A percentile compares a stretch with the other conserved stretches of the same genome.
Evolutionary conservation across 2,329 filamentous ascomycete species (phyloP).

Genomic region (Scorias spongiosa): DNA sequence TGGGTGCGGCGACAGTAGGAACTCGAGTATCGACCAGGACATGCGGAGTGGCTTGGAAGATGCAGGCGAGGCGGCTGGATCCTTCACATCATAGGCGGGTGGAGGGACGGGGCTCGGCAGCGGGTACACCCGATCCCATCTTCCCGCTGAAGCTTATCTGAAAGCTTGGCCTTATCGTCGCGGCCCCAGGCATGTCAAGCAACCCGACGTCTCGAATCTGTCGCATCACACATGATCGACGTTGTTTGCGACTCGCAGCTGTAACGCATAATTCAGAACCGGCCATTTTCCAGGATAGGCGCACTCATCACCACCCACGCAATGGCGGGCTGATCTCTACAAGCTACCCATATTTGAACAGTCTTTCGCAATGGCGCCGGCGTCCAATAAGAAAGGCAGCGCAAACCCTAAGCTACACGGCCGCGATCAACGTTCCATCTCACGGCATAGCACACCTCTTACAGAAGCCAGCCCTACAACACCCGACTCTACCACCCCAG

Average conservation of each 20-base stretch:
- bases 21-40: too few relatives aligned
- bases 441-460: constrained; percentile 57
- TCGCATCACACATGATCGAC: not conserved
- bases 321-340: too few relatives aligned
- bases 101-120: not conserved
- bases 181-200: too few relatives aligned
- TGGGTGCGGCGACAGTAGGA: too few relatives aligned
- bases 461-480: constrained; percentile 32
- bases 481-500: constrained; percentile 40
- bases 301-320: too few relatives aligned
- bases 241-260: not conserved
- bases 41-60: too few relatives aligned
- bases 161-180: not conserved
- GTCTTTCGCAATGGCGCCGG: not conserved
- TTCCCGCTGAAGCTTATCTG: not conserved
- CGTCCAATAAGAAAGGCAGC: constrained; percentile 16
- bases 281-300: too few relatives aligned
- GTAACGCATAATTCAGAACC: not conserved
- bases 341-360: too few relatives aligned
- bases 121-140: not conserved
- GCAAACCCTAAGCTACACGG: constrained; percentile 12
- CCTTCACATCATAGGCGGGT: too few relatives aligned
- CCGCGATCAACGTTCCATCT: constrained; percentile 49
- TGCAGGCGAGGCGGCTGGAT: too few relatives aligned
- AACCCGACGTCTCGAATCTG: too few relatives aligned